Base-by-base conservation (phyloP, 2,329 filamentous ascomycete genomes). In the Scedosporium apiospermum region DNA sequence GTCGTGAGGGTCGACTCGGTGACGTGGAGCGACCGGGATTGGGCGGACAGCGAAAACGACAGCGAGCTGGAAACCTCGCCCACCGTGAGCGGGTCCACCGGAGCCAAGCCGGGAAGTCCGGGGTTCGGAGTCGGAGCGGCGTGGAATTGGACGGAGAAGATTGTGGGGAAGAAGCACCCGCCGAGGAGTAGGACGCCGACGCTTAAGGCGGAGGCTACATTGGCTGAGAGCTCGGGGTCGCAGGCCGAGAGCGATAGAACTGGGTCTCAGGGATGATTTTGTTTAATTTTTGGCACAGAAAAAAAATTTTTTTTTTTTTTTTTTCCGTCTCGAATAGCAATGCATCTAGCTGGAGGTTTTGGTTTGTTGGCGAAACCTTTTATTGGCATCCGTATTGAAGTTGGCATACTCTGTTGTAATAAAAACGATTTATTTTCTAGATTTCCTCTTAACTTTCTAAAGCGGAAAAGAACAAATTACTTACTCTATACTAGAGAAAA, bases 21-120 rank as follows among this genome's bases (percentile, higher is more conserved):
- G 62, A 80, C 79, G 3, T 90, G 87, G 88, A 88, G 84, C 70
- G 87, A 89, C 58, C 77, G 80, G 10, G 85, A 88, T 70, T 87
- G 85, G 76, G 76, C 77, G 9, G 84, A 87, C 66, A 84, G 76
- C 63, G 78, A 74, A 49, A 74, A 76, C 53, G 78, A 80, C 63
- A 80, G 73, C 68, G 78, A 77, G 61, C 65, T 63, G 58, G 73
- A 58, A 51, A 10, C 46, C 57, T 66, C 58, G 38, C 12, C 42
- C 55, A 57, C 59, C 41, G 6, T 46, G 51, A 46, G 10, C 4
- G 30, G 26, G 16, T 30, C 21, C 34, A 53, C 55, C 3, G 7
- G 23, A 6, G 7, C 10, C 7, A 42, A 23, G 26, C 27, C 14
- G 55, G 26, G 26, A 41, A 18, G 26, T 2, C 51, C 49, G 64